Conservation (phyloP, 2,329 filamentous ascomycete genomes). For the Dryadomyces quercus-mongolicae region DNA sequence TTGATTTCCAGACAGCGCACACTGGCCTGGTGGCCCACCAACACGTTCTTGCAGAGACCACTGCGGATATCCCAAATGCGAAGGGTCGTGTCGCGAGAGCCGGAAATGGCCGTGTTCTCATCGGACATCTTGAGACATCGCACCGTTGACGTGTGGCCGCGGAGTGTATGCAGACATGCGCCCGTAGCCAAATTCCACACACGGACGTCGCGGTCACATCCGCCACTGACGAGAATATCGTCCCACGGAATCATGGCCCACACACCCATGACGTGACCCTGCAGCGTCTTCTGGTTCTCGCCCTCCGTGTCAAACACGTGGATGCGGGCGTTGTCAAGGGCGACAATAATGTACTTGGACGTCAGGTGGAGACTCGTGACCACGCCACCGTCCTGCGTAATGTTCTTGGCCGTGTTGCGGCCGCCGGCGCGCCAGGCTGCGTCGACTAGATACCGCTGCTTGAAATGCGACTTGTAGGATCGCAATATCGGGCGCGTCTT, state of each 20-base stretch:
- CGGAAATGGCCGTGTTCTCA: slow-evolving; percentile 85
- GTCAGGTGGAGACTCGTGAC: slow-evolving; percentile 93
- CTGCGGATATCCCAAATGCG: slow-evolving; percentile 89
- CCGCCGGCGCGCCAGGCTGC: slow-evolving; percentile 93
- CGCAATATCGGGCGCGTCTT: slow-evolving; percentile 49
- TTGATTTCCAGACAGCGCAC: slow-evolving; percentile 93
- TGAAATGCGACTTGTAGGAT: slow-evolving; percentile 94
- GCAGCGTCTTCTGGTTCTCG: slow-evolving; percentile 73
- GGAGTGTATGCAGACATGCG: slow-evolving; percentile 65
- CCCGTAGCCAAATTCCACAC: slow-evolving; percentile 95
- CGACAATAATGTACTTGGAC: slow-evolving; percentile 92
- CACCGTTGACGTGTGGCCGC: slow-evolving; percentile 93
- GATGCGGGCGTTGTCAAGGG: slow-evolving; percentile 95
- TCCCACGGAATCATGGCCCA: slow-evolving; percentile 99
- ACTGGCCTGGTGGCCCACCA: slow-evolving; percentile 90
- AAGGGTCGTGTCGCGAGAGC: slow-evolving; percentile 86
- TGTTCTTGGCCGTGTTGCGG: slow-evolving; percentile 70
- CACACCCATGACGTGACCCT: slow-evolving; percentile 97
- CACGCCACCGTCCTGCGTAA: slow-evolving; percentile 91
- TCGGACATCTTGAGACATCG: slow-evolving; percentile 97
- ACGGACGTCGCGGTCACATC: slow-evolving; percentile 89
- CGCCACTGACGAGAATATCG: slow-evolving; percentile 87
- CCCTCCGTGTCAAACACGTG: slow-evolving; percentile 94
- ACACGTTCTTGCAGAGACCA: slow-evolving; percentile 78
- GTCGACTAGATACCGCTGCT: slow-evolving; percentile 92